phyloP scores from a whole-genome alignment of 805 yeast genomes.

The Candida railenensis region DNA sequence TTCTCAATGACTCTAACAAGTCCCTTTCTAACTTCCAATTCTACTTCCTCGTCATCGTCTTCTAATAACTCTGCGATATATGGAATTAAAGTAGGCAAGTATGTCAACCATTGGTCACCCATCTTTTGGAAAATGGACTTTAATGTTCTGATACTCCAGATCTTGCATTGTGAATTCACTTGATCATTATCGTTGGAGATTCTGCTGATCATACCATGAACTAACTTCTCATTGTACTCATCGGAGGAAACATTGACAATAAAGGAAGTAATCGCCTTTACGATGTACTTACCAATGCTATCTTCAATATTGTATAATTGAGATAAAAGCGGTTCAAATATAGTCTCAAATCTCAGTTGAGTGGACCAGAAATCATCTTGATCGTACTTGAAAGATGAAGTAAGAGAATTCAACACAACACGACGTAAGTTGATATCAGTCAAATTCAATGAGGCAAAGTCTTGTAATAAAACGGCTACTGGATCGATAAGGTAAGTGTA shows the following conservation, averaged over 20 bases:
- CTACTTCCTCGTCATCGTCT: slow-evolving; percentile 92
- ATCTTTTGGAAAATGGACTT: slow-evolving; percentile 83
- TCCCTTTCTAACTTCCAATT: slow-evolving; percentile 85
- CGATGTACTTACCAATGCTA: slow-evolving; percentile 74
- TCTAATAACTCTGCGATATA: slow-evolving; percentile 92
- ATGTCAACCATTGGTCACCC: slow-evolving; percentile 91
- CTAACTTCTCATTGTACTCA: slow-evolving; percentile 69
- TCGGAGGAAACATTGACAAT: slow-evolving; percentile 67
- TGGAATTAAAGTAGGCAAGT: slow-evolving; percentile 93
- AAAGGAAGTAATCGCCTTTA: slow-evolving; percentile 74
- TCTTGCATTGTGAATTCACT: slow-evolving; percentile 66
- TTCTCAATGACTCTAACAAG: slow-evolving; percentile 88
- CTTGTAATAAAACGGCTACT: slow-evolving; percentile 54
- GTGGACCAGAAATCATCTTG: slow-evolving; percentile 95
- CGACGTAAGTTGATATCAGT: slow-evolving; percentile 61
- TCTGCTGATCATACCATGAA: slow-evolving; percentile 33
- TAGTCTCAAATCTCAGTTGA: slow-evolving; percentile 75
- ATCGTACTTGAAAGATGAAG: slow-evolving; percentile 82
- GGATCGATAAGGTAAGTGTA: slow-evolving; percentile 82
- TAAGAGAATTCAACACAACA: slow-evolving; percentile 67
- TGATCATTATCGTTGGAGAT: slow-evolving; percentile 48
- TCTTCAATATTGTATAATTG: slow-evolving; percentile 73
- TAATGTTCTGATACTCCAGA: slow-evolving; percentile 79
- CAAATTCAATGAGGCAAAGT: slow-evolving; percentile 44
- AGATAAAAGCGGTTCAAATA: slow-evolving; percentile 58